These are phyloP conservation scores for Acanthamoeba culbertsoni DNA, from an alignment of 208 protist genomes.

Conservation along the genomic window DNA sequence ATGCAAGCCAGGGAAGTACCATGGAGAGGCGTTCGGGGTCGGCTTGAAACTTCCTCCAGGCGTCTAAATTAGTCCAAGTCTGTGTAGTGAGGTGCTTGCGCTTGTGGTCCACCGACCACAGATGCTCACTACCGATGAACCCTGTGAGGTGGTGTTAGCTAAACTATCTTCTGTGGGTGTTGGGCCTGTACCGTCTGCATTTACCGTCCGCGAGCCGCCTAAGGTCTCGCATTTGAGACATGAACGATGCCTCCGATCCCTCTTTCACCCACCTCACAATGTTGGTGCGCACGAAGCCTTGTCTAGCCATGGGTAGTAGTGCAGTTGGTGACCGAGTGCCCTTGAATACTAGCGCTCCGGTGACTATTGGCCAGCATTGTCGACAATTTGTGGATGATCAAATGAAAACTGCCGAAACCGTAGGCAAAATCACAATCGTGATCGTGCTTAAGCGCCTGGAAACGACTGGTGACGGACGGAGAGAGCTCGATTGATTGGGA, in stretches of 20 bases:
- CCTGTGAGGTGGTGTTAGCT: too few relatives aligned
- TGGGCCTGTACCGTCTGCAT: background rate
- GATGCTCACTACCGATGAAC: constrained; percentile 10
- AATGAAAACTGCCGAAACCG: too few relatives aligned
- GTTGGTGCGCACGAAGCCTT: background rate
- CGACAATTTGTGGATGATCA: too few relatives aligned
- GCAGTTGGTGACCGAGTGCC: background rate
- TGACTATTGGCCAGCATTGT: too few relatives aligned
- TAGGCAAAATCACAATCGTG: too few relatives aligned
- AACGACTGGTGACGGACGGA: too few relatives aligned
- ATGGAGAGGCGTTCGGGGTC: background rate
- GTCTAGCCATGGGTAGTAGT: background rate
- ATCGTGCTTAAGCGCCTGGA: background rate
- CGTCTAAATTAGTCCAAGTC: background rate
- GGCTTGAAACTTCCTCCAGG: background rate
- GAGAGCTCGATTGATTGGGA: too few relatives aligned
- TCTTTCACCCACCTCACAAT: constrained; percentile 33
- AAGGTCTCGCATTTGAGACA: background rate
- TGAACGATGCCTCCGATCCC: background rate
- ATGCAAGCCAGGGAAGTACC: background rate
- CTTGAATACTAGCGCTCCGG: too few relatives aligned
- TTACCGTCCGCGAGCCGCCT: background rate
- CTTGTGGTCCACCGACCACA: constrained; percentile 35
- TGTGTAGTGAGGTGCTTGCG: constrained; percentile 42
- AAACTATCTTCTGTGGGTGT: too few relatives aligned